Evolutionary conservation across 345 rosid species (phyloP).

Genomic region (Gossypium arboreum): DNA sequence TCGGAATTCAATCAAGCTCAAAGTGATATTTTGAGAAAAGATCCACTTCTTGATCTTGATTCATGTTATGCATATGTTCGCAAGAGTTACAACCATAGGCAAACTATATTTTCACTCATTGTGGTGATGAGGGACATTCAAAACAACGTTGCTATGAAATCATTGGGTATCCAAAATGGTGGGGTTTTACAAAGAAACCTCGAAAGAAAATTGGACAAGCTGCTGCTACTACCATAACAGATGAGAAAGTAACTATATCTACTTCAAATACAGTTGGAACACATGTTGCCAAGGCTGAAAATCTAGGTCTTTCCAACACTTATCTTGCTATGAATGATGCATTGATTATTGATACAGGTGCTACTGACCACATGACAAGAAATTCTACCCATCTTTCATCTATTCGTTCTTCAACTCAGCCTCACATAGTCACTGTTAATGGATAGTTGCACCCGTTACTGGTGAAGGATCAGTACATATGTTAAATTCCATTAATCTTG

Average conservation of each 20-base stretch:
- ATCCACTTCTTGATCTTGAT: not conserved
- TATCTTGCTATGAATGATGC: not conserved
- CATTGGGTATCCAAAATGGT: not conserved
- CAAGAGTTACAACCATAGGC: not conserved
- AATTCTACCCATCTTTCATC: not conserved
- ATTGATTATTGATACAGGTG: constrained; percentile 13
- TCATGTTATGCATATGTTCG: not conserved
- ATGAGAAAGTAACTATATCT: too few species aligned
- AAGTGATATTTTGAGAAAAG: constrained; percentile 3
- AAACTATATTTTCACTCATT: not conserved
- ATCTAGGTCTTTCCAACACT: not conserved
- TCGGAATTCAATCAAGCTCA: not conserved
- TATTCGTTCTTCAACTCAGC: not conserved
- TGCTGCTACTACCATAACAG: not conserved
- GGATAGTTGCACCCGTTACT: not conserved
- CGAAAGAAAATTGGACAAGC: not conserved
- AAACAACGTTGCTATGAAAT: not conserved
- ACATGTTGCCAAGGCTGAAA: not conserved
- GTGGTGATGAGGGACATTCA: not conserved
- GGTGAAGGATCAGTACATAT: not conserved
- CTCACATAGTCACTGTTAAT: not conserved
- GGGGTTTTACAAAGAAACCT: not conserved
- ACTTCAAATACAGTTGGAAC: not conserved
- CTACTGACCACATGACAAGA: not conserved
- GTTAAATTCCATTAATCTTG: not conserved